phyloP scores from a whole-genome alignment of 2,329 filamentous ascomycete species.

The Cucurbitaria berberidis region DNA sequence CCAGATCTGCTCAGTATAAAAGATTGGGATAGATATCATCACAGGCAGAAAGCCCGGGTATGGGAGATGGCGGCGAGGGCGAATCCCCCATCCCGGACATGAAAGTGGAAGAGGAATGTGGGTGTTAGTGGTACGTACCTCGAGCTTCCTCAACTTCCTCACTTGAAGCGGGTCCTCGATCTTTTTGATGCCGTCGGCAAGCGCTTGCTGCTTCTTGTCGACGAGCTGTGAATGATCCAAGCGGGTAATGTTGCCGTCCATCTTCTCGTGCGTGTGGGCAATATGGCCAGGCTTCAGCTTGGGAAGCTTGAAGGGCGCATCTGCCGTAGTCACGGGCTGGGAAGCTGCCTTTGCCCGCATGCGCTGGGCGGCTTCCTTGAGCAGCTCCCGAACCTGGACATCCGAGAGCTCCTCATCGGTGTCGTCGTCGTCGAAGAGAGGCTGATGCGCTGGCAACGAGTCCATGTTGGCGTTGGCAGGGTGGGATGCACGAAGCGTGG shows the following conservation, averaged over 20 bases:
- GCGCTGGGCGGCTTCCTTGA: constrained; percentile 67
- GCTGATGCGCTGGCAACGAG: constrained; percentile 44
- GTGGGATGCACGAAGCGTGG: constrained; percentile 27
- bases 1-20: constrained; percentile 72
- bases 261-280: constrained; percentile 61
- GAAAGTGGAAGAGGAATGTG: background rate
- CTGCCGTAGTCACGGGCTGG: constrained; percentile 31
- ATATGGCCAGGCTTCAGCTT: constrained; percentile 56
- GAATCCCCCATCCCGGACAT: background rate
- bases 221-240: constrained; percentile 60
- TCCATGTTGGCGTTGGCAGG: constrained; percentile 43
- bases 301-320: constrained; percentile 55
- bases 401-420: constrained; percentile 62
- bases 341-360: constrained; percentile 54
- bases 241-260: constrained; percentile 59
- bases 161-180: constrained; percentile 61
- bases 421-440: constrained; percentile 40
- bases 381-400: constrained; percentile 67
- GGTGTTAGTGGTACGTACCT: constrained; percentile 55
- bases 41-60: constrained; percentile 51
- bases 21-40: constrained; percentile 79
- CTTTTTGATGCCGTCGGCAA: constrained; percentile 57
- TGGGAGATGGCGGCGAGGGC: constrained; percentile 21
- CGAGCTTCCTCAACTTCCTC: constrained; percentile 54
- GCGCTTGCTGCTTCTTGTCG: constrained; percentile 54